phyloP scores from a whole-genome alignment of 495 filamentous ascomycete genomes.

The Podospora australis region DNA sequence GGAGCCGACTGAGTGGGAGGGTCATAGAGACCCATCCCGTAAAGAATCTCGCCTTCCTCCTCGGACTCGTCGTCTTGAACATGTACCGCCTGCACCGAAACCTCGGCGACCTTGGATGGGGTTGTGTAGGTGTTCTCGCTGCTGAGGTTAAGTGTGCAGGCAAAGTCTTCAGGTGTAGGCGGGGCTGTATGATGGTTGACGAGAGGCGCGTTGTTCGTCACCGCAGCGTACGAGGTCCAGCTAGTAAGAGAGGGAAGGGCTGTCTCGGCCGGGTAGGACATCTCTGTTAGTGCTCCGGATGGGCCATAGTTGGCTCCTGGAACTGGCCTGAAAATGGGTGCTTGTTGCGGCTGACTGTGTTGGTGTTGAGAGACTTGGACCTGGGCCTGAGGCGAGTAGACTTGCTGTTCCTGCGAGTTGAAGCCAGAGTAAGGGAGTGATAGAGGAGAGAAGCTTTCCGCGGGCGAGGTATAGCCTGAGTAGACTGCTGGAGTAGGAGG shows the following conservation, averaged over 20 bases:
- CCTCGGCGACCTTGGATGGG: background rate
- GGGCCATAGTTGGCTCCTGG: background rate
- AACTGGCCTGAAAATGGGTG: background rate
- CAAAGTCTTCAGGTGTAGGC: constrained; percentile 55
- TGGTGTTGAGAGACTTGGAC: constrained; percentile 3
- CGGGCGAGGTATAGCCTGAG: constrained; percentile 44
- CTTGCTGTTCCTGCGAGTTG: constrained; percentile 13
- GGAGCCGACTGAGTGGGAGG: constrained; percentile 42
- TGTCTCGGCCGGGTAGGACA: constrained; percentile 13
- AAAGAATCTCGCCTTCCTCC: constrained; percentile 60
- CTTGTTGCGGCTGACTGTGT: constrained; percentile 9
- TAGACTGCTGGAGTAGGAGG: constrained; percentile 36
- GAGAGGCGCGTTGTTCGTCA: constrained; percentile 22
- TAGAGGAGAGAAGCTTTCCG: constrained; percentile 34
- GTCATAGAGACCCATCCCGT: constrained; percentile 81
- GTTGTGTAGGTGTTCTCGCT: constrained; percentile 32
- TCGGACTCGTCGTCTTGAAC: constrained; percentile 39
- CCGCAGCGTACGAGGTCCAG: constrained; percentile 36
- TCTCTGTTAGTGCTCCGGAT: constrained; percentile 2
- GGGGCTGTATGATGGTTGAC: constrained; percentile 43
- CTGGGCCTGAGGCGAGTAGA: constrained; percentile 14
- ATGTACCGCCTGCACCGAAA: constrained; percentile 13
- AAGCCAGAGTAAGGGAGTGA: constrained; percentile 28
- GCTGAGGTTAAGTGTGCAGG: constrained; percentile 17
- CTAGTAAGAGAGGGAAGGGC: constrained; percentile 20